A percentile compares a stretch with the other conserved stretches of the same genome.
Conservation (phyloP, 2,329 filamentous ascomycete genomes). For the Fusarium austroafricanum region DNA sequence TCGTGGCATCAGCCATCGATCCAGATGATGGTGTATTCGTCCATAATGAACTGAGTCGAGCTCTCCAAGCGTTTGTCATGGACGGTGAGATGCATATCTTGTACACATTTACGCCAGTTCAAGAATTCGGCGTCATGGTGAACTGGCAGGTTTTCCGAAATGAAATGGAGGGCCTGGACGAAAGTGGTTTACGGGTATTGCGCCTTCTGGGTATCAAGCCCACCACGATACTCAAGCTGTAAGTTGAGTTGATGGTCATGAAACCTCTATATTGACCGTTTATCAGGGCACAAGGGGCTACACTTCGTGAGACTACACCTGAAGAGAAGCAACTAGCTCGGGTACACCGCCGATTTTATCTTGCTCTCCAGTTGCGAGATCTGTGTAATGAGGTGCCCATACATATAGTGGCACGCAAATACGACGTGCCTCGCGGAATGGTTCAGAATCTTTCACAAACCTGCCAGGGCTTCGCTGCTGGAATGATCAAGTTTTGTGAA, state of each 20-base stretch:
- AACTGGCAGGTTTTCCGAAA: slow-evolving; percentile 80
- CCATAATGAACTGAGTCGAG: slow-evolving; percentile 73
- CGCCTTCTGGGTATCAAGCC: slow-evolving; percentile 76
- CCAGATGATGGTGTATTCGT: slow-evolving; percentile 82
- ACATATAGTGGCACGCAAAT: slow-evolving; percentile 75
- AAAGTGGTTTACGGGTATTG: slow-evolving; percentile 77
- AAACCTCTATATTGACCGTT: slow-evolving; percentile 28
- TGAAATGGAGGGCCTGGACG: slow-evolving; percentile 76
- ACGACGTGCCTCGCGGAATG: slow-evolving; percentile 74
- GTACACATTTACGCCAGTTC: slow-evolving; percentile 81
- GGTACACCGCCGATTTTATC: slow-evolving; percentile 78
- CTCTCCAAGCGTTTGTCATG: slow-evolving; percentile 80
- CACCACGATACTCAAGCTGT: slow-evolving; percentile 74
- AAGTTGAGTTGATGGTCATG: slow-evolving; percentile 41
- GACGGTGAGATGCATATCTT: slow-evolving; percentile 84
- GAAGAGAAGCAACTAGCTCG: slow-evolving; percentile 70
- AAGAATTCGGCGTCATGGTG: slow-evolving; percentile 65
- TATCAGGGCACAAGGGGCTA: slow-evolving; percentile 72
- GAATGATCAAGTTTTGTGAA: slow-evolving; percentile 83
- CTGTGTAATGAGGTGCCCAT: slow-evolving; percentile 81
- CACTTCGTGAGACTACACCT: slow-evolving; percentile 70
- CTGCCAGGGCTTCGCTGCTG: slow-evolving; percentile 81
- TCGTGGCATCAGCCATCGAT: slow-evolving; percentile 77
- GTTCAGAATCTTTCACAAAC: slow-evolving; percentile 80
- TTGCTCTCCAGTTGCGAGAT: slow-evolving; percentile 81